Conservation (phyloP, 208 protist species). For the Wallacemonas rigidus region DNA sequence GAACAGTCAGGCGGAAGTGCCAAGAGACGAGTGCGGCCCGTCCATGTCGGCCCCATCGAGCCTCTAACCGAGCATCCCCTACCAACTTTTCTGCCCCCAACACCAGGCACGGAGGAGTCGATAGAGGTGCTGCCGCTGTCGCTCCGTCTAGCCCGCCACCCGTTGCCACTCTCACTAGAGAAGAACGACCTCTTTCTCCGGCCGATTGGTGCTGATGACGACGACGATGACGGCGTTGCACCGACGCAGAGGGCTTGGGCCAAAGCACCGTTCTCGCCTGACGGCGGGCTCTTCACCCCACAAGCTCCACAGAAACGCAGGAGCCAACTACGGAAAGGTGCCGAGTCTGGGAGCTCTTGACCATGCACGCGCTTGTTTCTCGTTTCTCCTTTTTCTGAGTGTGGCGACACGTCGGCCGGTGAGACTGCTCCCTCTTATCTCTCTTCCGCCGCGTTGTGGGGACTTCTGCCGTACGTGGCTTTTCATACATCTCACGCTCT, state of each 20-base stretch:
- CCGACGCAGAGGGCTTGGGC: neutral
- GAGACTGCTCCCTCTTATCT: no score
- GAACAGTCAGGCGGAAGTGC: neutral
- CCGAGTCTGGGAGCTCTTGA: neutral
- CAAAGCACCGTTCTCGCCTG: neutral
- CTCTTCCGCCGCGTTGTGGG: no score
- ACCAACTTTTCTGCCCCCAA: neutral
- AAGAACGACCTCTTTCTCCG: conserved; percentile 23
- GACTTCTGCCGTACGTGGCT: no score
- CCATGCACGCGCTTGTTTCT: neutral
- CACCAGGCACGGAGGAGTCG: neutral
- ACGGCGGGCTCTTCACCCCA: neutral
- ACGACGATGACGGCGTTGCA: neutral
- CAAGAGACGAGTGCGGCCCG: neutral
- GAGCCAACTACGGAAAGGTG: neutral
- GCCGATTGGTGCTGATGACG: neutral
- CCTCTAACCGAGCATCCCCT: neutral
- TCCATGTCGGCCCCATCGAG: neutral
- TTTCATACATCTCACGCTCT: no score
- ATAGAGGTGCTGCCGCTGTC: conserved; percentile 9
- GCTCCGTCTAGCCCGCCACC: conserved; percentile 20
- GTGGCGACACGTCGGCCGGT: neutral
- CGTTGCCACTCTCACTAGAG: conserved; percentile 8
- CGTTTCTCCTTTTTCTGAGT: neutral
- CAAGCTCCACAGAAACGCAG: neutral